phyloP scores from a whole-genome alignment of 179 eudicot genomes.

The Silene vulgaris region DNA sequence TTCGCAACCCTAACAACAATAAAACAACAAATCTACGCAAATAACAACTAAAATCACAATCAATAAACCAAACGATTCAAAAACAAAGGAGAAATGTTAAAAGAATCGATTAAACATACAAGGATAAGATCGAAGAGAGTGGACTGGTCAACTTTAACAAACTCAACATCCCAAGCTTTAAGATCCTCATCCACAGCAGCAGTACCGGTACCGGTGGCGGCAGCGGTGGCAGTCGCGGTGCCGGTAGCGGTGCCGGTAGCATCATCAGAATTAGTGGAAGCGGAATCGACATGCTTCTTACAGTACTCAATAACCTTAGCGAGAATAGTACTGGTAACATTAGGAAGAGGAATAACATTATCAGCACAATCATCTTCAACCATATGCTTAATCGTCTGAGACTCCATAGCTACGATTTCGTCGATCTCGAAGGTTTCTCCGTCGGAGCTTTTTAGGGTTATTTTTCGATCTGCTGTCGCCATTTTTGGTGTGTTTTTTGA shows the following conservation, averaged over 20 bases:
- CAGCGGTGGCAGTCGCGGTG: neutral
- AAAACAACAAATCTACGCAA: neutral
- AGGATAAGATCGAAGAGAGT: slow-evolving; percentile 59
- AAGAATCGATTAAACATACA: slow-evolving; percentile 21
- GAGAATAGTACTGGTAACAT: slow-evolving; percentile 48
- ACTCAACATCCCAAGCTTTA: slow-evolving; percentile 50
- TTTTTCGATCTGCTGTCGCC: slow-evolving; percentile 28
- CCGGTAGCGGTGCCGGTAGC: neutral
- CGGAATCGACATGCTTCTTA: slow-evolving; percentile 48
- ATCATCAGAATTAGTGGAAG: neutral
- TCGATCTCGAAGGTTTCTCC: slow-evolving; percentile 59
- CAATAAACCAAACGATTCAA: neutral
- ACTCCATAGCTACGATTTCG: slow-evolving; percentile 46
- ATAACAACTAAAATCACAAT: neutral
- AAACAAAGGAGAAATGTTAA: neutral
- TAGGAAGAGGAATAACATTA: slow-evolving; percentile 48
- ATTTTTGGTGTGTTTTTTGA: neutral
- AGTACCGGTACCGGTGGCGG: neutral
- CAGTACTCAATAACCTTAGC: slow-evolving; percentile 60
- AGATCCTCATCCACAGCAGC: slow-evolving; percentile 39
- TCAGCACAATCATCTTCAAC: slow-evolving; percentile 54
- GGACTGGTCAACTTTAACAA: slow-evolving; percentile 55
- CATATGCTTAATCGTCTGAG: slow-evolving; percentile 60
- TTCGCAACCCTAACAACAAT: neutral
- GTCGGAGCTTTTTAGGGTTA: slow-evolving; percentile 38